Base-by-base conservation (phyloP, 805 yeast species). In the Yarrowia alimentaria region DNA sequence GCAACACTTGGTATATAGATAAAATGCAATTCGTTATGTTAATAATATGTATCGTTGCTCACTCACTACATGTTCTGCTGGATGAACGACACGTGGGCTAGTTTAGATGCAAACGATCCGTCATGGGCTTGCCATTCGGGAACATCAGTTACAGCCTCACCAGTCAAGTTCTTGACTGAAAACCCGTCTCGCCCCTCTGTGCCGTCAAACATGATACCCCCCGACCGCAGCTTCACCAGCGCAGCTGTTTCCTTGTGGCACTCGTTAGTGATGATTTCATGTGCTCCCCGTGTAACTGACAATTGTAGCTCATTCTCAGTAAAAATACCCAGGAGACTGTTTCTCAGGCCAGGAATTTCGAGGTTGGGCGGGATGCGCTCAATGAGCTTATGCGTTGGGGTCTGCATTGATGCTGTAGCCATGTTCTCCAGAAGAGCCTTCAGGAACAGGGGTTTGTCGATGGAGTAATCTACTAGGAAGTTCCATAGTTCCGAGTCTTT, bases 401-500 rank as follows among this genome's bases (percentile, higher is more conserved):
- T 43, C 1, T 78, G 77, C n/a, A n/a, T n/a, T n/a, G n/a, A n/a
- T n/a, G 81, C 74, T 29, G 79, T 73, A 34, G 74, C 73, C 43
- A 75, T 80, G 51, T 64, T 56, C 53, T 83, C 82, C 52, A 93
- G 73, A 40, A 91, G 69, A 6, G 85, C 84, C 54, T 79, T 78
- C 33, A 91, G 82, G 61, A 87, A 89, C n/a, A 72, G 72, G 0
- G 96, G 93, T 56, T 80, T 80, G 30, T 74, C 72, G 68, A 81
- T 74, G 16, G 95, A 81, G 62, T 81, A 79, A 16, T 78, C 80
- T 9, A 91, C 67, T 55, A 91, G 71, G 37, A 80, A 79, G 32
- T 80, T 80, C 95, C 96, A 89, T 9, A 88, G 68, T n/a, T 86
- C 94, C 17, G 71, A 65, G 58, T 88, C 94, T 45, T 80, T 79